These are phyloP conservation scores for Talaromyces sp. DNA, from an alignment of 2,329 filamentous ascomycete species.

Conservation along the genomic window DNA sequence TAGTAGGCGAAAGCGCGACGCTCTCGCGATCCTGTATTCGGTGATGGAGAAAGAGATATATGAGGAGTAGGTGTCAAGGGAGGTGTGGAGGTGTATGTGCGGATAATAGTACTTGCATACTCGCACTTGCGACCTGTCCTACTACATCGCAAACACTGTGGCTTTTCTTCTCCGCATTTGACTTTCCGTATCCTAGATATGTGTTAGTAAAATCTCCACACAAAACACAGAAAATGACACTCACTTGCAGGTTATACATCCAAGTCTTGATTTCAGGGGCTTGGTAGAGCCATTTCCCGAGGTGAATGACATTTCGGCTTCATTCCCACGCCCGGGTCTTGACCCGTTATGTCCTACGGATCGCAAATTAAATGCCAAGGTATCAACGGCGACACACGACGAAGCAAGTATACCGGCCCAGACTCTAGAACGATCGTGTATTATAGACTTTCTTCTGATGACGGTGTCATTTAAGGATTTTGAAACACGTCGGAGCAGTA, in stretches of 20 bases:
- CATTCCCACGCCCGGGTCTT: background rate
- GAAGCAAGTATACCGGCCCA: no score
- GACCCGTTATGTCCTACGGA: background rate
- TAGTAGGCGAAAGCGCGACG: constrained; percentile 40
- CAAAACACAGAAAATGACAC: constrained; percentile 10
- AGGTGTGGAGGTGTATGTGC: background rate
- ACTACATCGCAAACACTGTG: constrained; percentile 30
- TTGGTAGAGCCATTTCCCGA: constrained; percentile 14
- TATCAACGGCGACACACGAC: background rate
- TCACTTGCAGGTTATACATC: constrained; percentile 36
- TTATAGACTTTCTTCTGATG: background rate
- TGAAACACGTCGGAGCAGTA: background rate
- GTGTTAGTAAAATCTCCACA: constrained; percentile 6
- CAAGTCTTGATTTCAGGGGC: constrained; percentile 29
- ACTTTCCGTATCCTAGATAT: constrained; percentile 28
- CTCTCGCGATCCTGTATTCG: constrained; percentile 30
- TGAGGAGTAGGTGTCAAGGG: constrained; percentile 1
- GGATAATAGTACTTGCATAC: constrained; percentile 22
- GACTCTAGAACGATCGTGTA: background rate
- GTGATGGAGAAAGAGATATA: constrained; percentile 21
- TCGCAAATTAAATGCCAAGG: background rate
- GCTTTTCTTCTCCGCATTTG: constrained; percentile 37
- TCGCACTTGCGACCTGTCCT: constrained; percentile 33
- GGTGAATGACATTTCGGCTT: background rate
- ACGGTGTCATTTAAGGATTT: background rate